A percentile compares a stretch with the other conserved stretches of the same genome.
Evolutionary conservation across 306 rosid species (phyloP).

Genomic region (Vigna mungo): DNA sequence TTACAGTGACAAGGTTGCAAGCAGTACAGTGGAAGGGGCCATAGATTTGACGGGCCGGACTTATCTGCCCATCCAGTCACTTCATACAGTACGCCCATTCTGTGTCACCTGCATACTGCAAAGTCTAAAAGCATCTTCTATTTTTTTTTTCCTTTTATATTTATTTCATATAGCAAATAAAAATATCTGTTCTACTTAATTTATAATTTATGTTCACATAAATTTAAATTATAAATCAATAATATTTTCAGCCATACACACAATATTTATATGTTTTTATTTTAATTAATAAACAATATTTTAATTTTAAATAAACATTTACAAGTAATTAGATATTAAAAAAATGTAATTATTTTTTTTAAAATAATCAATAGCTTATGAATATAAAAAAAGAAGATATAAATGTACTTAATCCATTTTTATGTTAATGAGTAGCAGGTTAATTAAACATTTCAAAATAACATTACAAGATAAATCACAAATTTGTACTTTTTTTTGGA

Average conservation of each 20-base stretch:
- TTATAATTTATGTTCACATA: background rate
- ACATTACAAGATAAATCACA: background rate
- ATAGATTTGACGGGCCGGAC: constrained; percentile 75
- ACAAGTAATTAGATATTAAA: background rate
- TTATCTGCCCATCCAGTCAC: constrained; percentile 70
- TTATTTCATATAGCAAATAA: background rate
- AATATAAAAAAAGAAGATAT: too few relatives aligned
- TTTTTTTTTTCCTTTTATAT: background rate
- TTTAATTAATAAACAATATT: background rate
- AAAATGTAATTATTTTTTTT: background rate
- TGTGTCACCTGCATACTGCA: constrained; percentile 60
- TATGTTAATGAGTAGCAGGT: background rate
- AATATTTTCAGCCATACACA: background rate
- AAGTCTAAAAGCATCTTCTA: constrained; percentile 42
- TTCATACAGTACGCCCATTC: constrained; percentile 61
- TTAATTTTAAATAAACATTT: background rate
- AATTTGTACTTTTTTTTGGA: too few relatives aligned
- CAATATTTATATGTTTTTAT: too few relatives aligned
- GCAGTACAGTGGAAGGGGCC: constrained; percentile 24
- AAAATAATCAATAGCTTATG: too few relatives aligned
- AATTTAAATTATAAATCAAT: background rate
- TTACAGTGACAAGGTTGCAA: constrained; percentile 37
- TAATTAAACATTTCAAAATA: background rate
- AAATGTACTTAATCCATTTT: background rate
- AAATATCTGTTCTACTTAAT: background rate